These are phyloP conservation scores for Mycena leptocephala DNA, from an alignment of 768 basidiomycete genomes.

Conservation along the genomic window DNA sequence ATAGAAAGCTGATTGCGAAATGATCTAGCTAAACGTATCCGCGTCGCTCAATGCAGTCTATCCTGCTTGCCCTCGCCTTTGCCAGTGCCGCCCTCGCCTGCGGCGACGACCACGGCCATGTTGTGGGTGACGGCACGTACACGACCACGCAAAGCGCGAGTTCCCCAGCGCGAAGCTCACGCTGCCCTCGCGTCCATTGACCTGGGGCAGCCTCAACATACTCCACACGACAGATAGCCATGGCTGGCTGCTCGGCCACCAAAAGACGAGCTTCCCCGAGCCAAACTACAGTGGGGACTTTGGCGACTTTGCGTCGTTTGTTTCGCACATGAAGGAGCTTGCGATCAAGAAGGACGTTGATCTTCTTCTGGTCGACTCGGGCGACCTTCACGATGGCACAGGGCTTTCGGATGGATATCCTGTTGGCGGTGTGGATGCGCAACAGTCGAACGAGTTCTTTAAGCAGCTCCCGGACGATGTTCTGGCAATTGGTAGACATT, in stretches of 20 bases:
- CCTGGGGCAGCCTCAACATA: slow-evolving; percentile 82
- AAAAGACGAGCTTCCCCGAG: slow-evolving; percentile 77
- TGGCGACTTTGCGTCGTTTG: slow-evolving; percentile 91
- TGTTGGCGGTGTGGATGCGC: slow-evolving; percentile 78
- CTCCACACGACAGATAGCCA: slow-evolving; percentile 82
- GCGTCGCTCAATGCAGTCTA: slow-evolving; percentile 14
- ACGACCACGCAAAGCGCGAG: slow-evolving; percentile 50
- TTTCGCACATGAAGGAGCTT: slow-evolving; percentile 83
- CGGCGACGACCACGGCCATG: slow-evolving; percentile 30
- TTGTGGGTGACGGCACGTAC: slow-evolving; percentile 47
- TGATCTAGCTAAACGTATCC: too few species aligned
- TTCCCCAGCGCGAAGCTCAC: slow-evolving; percentile 59
- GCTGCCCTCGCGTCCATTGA: slow-evolving; percentile 69
- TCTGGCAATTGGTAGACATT: slow-evolving; percentile 73
- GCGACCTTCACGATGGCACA: slow-evolving; percentile 89
- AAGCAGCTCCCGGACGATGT: slow-evolving; percentile 84
- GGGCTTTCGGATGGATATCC: slow-evolving; percentile 86
- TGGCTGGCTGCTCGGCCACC: slow-evolving; percentile 88
- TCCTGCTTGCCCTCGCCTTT: slow-evolving; percentile 56
- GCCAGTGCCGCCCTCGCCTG: slow-evolving; percentile 46
- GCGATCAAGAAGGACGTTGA: slow-evolving; percentile 85
- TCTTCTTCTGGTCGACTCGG: slow-evolving; percentile 83
- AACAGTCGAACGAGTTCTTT: slow-evolving; percentile 49
- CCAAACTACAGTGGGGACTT: too few species aligned
- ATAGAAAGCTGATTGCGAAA: too few species aligned